These are phyloP conservation scores for Gonapodya sp. DNA, from an alignment of 192 early-diverging fungal species.

Conservation along the genomic window DNA sequence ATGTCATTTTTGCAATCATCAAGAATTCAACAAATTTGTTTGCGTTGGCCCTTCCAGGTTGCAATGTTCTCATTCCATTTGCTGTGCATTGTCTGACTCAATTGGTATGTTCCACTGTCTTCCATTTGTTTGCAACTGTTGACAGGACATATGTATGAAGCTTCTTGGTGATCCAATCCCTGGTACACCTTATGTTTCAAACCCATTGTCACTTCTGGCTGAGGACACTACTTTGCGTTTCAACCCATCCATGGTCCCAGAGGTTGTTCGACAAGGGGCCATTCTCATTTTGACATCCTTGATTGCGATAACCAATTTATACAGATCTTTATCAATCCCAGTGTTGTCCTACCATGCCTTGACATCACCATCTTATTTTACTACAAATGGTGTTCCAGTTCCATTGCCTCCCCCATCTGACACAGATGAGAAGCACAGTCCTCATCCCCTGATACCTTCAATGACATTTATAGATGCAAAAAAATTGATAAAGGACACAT, in stretches of 20 bases:
- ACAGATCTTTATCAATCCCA: neutral
- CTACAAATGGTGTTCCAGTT: neutral
- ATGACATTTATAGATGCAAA: neutral
- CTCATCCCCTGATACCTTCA: neutral
- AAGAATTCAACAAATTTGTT: slow-evolving; percentile 60
- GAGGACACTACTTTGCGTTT: slow-evolving; percentile 10
- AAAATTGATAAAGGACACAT: neutral
- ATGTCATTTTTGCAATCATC: slow-evolving; percentile 56
- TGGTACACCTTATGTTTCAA: neutral
- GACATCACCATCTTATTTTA: neutral
- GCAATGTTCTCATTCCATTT: slow-evolving; percentile 49
- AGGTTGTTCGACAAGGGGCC: slow-evolving; percentile 29
- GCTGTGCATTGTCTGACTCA: slow-evolving; percentile 52
- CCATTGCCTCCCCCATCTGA: neutral
- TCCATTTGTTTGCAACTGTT: too few species aligned
- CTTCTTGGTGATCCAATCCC: neutral
- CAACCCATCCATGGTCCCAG: slow-evolving; percentile 18
- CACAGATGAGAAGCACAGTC: neutral
- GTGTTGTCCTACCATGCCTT: neutral
- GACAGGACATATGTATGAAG: too few species aligned
- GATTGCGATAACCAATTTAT: slow-evolving; percentile 15
- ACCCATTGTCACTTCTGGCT: neutral
- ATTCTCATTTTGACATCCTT: slow-evolving; percentile 33
- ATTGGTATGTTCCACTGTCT: slow-evolving; percentile 40
- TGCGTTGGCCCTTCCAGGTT: slow-evolving; percentile 54